A percentile compares a stretch with the other conserved stretches of the same genome.
Evolutionary conservation across 1,284 basidiomycete species (phyloP).

Genomic region (Fomitopsis betulina): DNA sequence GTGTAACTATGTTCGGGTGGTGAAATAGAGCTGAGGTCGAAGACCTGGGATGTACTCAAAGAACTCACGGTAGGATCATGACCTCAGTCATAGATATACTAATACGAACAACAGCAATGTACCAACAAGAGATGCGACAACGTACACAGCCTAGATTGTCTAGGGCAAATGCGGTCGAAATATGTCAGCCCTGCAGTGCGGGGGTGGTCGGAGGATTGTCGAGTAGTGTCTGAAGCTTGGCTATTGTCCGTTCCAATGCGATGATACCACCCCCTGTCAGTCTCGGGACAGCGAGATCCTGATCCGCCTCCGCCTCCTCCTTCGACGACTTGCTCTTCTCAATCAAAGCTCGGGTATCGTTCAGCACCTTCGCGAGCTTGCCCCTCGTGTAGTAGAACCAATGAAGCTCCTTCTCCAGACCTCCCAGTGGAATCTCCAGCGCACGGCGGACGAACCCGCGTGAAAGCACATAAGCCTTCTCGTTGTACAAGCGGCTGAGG

Average conservation of each 20-base stretch:
- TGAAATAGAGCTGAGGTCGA: background rate
- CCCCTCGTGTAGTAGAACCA: conserved; percentile 71
- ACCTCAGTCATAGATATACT: background rate
- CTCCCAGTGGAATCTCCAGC: conserved; percentile 70
- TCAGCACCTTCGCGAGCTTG: conserved; percentile 65
- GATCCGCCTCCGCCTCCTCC: conserved; percentile 36
- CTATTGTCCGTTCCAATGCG: conserved; percentile 68
- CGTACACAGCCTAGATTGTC: background rate
- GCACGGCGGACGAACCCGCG: conserved; percentile 85
- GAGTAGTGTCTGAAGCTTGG: conserved; percentile 28
- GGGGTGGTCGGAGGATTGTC: conserved; percentile 6
- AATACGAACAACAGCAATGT: background rate
- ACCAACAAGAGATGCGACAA: background rate
- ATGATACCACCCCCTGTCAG: conserved; percentile 81
- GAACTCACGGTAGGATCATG: background rate
- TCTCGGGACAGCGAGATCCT: conserved; percentile 68
- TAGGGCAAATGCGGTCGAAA: background rate
- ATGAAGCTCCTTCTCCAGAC: conserved; percentile 69
- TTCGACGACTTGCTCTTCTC: conserved; percentile 53
- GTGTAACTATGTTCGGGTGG: background rate
- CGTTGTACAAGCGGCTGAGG: conserved; percentile 75
- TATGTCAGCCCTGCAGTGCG: background rate
- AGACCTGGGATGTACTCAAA: background rate
- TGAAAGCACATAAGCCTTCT: conserved; percentile 90
- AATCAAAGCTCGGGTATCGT: conserved; percentile 60